These are phyloP conservation scores for Diospyros lotus DNA, from an alignment of 148 eudicot species.

Conservation along the genomic window DNA sequence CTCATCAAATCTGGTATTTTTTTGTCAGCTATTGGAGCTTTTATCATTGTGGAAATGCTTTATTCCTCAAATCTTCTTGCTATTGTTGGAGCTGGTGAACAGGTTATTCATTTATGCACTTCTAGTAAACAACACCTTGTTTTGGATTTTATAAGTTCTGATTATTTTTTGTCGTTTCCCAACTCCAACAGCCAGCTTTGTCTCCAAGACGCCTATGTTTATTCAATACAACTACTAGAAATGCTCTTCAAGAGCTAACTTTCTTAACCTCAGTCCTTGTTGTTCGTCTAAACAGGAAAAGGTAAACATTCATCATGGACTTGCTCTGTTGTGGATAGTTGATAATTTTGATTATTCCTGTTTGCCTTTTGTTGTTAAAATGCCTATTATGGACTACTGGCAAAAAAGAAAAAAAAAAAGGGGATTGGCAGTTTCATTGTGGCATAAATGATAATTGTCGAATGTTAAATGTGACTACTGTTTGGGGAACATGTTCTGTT, in stretches of 20 bases:
- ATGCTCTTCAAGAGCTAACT: constrained; percentile 64
- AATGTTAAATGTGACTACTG: not conserved
- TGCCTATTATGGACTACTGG: not conserved
- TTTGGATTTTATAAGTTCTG: not conserved
- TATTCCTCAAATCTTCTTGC: constrained; percentile 81
- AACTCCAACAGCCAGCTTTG: constrained; percentile 64
- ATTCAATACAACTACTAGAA: constrained; percentile 67
- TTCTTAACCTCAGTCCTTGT: constrained; percentile 86
- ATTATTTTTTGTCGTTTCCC: constrained; percentile 13
- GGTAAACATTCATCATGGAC: constrained; percentile 34
- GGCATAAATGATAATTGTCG: not conserved
- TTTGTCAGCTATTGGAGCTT: constrained; percentile 73
- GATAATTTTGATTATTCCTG: not conserved
- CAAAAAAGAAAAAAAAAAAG: no score
- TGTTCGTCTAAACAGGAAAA: constrained; percentile 67
- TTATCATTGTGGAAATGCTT: constrained; percentile 85
- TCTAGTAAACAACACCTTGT: not conserved
- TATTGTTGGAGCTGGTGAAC: constrained; percentile 99
- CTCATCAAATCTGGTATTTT: not conserved
- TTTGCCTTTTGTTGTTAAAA: not conserved
- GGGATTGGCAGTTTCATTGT: not conserved
- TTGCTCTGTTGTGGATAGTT: not conserved
- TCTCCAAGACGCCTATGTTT: constrained; percentile 94
- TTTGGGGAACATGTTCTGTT: not conserved
- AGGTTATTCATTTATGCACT: constrained; percentile 36